Evolutionary conservation across 2,329 filamentous ascomycete species (phyloP).

Genomic region (Whalleya microplaca): DNA sequence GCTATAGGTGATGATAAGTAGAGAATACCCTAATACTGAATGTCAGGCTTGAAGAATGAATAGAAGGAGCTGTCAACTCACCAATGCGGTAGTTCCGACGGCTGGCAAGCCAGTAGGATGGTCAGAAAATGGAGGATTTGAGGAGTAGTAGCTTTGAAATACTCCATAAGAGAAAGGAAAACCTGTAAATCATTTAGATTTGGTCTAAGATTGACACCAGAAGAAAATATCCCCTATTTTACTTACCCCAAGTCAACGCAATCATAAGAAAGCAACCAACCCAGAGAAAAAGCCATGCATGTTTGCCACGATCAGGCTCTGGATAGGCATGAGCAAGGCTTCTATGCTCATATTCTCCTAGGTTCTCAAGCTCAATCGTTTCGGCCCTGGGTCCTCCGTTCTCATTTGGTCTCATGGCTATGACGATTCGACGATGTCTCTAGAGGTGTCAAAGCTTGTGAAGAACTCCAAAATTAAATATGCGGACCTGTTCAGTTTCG

Average conservation of each 20-base stretch:
- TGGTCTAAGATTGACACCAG: too few relatives aligned
- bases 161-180: conserved; percentile 21
- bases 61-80: neutral
- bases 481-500: too few relatives aligned
- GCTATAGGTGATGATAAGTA: conserved; percentile 13
- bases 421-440: too few relatives aligned
- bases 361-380: conserved; percentile 4
- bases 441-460: too few relatives aligned
- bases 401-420: too few relatives aligned
- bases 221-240: neutral
- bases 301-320: conserved; percentile 18
- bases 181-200: neutral
- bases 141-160: conserved; percentile 19
- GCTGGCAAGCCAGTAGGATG: conserved; percentile 13
- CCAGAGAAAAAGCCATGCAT: conserved; percentile 22
- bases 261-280: conserved; percentile 22
- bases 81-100: conserved; percentile 16
- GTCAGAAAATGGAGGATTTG: conserved; percentile 16
- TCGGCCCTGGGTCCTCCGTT: conserved; percentile 3
- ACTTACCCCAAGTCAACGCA: conserved; percentile 14
- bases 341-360: conserved; percentile 3
- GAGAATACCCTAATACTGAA: conserved; percentile 6
- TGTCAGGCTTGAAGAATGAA: neutral
- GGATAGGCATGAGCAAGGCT: conserved; percentile 10
- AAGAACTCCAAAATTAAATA: too few relatives aligned